Evolutionary conservation across 345 rosid genomes (phyloP).

Genomic region (Citrus hindsii): DNA sequence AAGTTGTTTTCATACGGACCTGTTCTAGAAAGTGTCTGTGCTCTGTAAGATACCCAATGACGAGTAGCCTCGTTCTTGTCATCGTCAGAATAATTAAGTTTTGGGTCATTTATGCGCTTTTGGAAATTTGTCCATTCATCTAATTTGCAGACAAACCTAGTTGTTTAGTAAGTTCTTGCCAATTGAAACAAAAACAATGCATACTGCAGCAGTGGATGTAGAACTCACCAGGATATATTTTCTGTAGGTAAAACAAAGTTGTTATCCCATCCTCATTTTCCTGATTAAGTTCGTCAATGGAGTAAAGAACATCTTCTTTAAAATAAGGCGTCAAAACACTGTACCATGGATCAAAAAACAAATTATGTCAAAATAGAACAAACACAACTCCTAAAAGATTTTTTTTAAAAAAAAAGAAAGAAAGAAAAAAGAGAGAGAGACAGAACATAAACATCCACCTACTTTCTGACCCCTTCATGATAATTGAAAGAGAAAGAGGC

Average conservation of each 20-base stretch:
- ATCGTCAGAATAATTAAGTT: constrained; percentile 13
- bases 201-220: not conserved
- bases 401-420: not conserved
- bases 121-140: constrained; percentile 88
- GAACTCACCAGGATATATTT: constrained; percentile 84
- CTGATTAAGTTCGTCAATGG: constrained; percentile 68
- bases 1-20: constrained; percentile 32
- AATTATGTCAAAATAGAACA: constrained; percentile 21
- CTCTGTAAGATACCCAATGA: constrained; percentile 91
- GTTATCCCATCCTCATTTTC: constrained; percentile 97
- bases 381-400: not conserved
- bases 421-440: no score
- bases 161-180: constrained; percentile 14
- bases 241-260: constrained; percentile 75
- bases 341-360: constrained; percentile 20
- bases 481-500: not conserved
- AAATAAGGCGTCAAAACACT: constrained; percentile 96
- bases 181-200: constrained; percentile 6
- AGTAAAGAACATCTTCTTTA: constrained; percentile 86
- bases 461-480: not conserved
- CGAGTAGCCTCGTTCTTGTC: constrained; percentile 44
- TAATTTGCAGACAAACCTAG: constrained; percentile 29
- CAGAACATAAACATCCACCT: not conserved
- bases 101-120: constrained; percentile 48
- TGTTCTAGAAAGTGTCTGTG: constrained; percentile 94